phyloP scores from a whole-genome alignment of 495 filamentous ascomycete genomes.

The Pseudotulostoma volvatum region DNA sequence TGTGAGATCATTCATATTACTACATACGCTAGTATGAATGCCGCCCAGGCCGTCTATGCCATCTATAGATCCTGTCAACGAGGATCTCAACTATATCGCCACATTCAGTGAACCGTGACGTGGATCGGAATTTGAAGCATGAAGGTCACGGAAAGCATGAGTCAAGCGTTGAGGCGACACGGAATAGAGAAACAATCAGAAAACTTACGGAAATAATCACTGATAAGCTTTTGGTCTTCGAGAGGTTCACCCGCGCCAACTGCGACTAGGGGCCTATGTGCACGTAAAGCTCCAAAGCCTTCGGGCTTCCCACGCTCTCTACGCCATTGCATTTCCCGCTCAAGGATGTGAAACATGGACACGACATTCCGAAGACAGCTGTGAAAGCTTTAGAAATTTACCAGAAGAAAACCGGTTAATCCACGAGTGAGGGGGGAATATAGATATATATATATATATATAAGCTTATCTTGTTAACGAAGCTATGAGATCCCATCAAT shows the following conservation, averaged over 20 bases:
- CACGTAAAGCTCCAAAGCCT: conserved; percentile 51
- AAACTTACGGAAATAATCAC: conserved; percentile 77
- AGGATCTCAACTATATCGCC: no score
- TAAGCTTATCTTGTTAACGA: no score
- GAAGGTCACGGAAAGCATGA: no score
- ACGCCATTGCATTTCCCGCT: conserved; percentile 79
- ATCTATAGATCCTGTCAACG: conserved; percentile 36
- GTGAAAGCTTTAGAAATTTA: not conserved
- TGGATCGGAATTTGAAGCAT: no score
- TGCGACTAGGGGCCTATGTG: conserved; percentile 64
- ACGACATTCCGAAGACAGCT: conserved; percentile 84
- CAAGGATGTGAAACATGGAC: conserved; percentile 81
- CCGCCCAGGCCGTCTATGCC: conserved; percentile 79
- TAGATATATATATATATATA: no score
- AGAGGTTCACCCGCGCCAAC: conserved; percentile 74
- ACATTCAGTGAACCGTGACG: no score
- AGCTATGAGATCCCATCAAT: no score
- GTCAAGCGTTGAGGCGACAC: no score
- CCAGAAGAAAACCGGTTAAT: not conserved
- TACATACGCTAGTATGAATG: conserved; percentile 59
- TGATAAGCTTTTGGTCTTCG: conserved; percentile 65
- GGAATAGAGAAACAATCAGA: no score
- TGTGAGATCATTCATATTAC: not conserved
- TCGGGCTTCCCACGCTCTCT: conserved; percentile 42
- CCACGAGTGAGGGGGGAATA: no score